Base-by-base conservation (phyloP, 1,284 basidiomycete species). In the Tilletia setariae region DNA sequence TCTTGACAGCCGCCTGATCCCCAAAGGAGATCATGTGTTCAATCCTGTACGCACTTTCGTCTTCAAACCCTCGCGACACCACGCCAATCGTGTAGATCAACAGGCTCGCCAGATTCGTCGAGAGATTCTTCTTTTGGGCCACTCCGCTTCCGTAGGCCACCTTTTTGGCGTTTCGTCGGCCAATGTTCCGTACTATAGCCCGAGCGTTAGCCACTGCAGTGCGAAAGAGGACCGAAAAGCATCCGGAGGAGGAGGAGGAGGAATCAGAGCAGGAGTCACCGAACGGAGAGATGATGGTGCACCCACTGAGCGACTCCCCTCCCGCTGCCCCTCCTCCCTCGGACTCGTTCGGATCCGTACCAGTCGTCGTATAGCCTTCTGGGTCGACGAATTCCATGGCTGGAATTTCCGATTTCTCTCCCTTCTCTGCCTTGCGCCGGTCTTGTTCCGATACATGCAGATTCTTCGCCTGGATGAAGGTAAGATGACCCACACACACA, bases 61-160 rank as follows among this genome's bases (percentile, higher is more conserved):
- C 90, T 73, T 94, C 90, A 81, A 98, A 88, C 0, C 95, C 94
- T 47, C 90, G 90, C 76, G 90, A 96, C 82, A 95, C 95, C 75
- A 98, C 94, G 13, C 95, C 96, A 53, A 95, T 88, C 1, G 95
- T 97, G 83, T 98, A 98, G 23, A 98, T 90, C 9, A 98, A 87
- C 16, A 98, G 86, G 0, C 87, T 86, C 0, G 89, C 87, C 0
- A 99, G 87, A 1, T 86, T 85, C 19, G 87, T 81, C 0, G 93
- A 91, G 88, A 95, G 92, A 4, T 78, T 69, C 53, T 73, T 73
- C 68, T 76, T 75, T n/a, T 64, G n/a, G n/a, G n/a, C n/a, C n/a
- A n/a, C n/a, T n/a, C n/a, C n/a, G n/a, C n/a, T n/a, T n/a, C n/a
- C n/a, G n/a, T n/a, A n/a, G n/a, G n/a, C n/a, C n/a, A n/a, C n/a